These are phyloP conservation scores for Plasmodium vivax DNA, from an alignment of 169 alveolate genomes.

Conservation along the genomic window DNA sequence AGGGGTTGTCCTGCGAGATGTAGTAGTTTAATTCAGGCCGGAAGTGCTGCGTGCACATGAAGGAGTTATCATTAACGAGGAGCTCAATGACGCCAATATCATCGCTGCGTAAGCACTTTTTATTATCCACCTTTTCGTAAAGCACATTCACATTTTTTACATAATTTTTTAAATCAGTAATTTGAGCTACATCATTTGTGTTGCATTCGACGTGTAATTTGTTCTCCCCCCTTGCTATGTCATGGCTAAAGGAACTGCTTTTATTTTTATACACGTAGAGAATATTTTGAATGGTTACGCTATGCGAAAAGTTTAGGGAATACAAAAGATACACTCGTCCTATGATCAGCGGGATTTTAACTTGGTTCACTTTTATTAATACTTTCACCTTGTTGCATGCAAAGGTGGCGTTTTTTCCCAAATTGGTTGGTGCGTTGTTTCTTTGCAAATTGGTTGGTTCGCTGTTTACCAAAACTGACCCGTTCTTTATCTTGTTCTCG, in stretches of 20 bases:
- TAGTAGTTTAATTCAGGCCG: constrained; percentile 38
- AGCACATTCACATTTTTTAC: constrained; percentile 27
- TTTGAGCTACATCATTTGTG: constrained; percentile 7
- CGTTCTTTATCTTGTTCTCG: constrained; percentile 43
- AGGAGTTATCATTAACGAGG: constrained; percentile 36
- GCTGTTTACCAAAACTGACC: constrained; percentile 24
- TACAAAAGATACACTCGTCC: constrained; percentile 59
- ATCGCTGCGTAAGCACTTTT: constrained; percentile 59
- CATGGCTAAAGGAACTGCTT: not conserved
- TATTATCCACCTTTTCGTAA: constrained; percentile 42
- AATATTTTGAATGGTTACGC: constrained; percentile 54
- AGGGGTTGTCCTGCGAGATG: constrained; percentile 39
- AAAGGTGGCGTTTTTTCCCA: not conserved
- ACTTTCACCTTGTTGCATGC: constrained; percentile 40
- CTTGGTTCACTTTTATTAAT: constrained; percentile 65
- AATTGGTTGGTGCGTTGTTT: no score
- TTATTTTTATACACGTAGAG: constrained; percentile 57
- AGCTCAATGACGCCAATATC: constrained; percentile 63
- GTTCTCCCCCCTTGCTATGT: not conserved
- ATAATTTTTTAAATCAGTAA: constrained; percentile 24
- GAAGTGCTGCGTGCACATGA: constrained; percentile 41
- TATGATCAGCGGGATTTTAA: constrained; percentile 59
- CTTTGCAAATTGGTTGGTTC: not conserved
- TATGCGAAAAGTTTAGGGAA: constrained; percentile 55
- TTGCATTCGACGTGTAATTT: constrained; percentile 15